Evolutionary conservation across 2,329 filamentous ascomycete genomes (phyloP).

Genomic region (Claviceps spartinae): DNA sequence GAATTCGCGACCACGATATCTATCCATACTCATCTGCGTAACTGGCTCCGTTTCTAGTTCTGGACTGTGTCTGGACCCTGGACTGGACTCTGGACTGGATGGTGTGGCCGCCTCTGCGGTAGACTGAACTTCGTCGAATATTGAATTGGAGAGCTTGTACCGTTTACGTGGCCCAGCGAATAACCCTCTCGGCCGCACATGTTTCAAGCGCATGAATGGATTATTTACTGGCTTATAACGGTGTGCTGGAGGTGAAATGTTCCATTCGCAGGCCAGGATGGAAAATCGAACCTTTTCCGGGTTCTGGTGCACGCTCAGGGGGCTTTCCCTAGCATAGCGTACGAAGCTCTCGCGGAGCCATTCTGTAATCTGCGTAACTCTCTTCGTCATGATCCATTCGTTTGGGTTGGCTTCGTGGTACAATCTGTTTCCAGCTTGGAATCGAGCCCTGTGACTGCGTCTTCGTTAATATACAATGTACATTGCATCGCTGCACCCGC

Average conservation of each 20-base stretch:
- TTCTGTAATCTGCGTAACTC: conserved; percentile 20
- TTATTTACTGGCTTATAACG: too few relatives aligned
- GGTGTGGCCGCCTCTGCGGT: neutral
- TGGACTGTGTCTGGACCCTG: neutral
- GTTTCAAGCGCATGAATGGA: neutral
- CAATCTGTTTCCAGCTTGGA: conserved; percentile 7
- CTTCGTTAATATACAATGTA: neutral
- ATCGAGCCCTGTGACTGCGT: conserved; percentile 1
- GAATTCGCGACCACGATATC: neutral
- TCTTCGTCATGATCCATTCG: conserved; percentile 22
- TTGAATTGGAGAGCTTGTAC: neutral
- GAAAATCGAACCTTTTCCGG: conserved; percentile 27
- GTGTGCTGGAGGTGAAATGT: conserved; percentile 8
- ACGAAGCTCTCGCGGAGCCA: conserved; percentile 27
- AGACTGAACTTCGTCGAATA: neutral
- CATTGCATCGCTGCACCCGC: neutral
- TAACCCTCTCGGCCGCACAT: neutral
- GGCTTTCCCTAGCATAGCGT: conserved; percentile 21
- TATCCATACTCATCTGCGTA: neutral
- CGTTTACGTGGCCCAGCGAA: neutral
- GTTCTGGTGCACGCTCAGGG: conserved; percentile 16
- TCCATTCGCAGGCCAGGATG: conserved; percentile 29
- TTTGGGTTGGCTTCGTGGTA: conserved; percentile 22
- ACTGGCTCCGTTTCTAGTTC: too few relatives aligned
- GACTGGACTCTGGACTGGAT: neutral